phyloP scores from a whole-genome alignment of 352 stramenopile species.

The Phytophthora sojae region DNA sequence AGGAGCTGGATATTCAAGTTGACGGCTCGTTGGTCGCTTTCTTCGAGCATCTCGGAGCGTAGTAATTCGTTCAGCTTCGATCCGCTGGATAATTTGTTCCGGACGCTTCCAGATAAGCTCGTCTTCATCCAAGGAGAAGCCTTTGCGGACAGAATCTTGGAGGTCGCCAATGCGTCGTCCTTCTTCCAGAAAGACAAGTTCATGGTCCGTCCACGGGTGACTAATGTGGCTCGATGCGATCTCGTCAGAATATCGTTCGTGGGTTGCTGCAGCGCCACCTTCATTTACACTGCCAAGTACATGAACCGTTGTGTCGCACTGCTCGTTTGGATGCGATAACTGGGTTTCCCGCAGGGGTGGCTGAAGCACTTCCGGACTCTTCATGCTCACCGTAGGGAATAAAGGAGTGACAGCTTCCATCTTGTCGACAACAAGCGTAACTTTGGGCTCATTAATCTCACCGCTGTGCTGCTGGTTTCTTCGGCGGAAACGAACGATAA shows the following conservation, averaged over 20 bases:
- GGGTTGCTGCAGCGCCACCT: too few relatives aligned
- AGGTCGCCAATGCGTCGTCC: constrained; percentile 34
- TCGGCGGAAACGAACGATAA: neutral
- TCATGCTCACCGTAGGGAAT: constrained; percentile 8
- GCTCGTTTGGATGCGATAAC: neutral
- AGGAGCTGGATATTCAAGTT: neutral
- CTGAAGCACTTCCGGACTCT: neutral
- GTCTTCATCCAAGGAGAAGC: constrained; percentile 21
- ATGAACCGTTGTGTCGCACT: neutral
- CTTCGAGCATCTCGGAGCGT: constrained; percentile 4
- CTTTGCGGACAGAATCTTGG: constrained; percentile 22
- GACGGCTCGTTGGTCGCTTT: constrained; percentile 5
- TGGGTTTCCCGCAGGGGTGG: neutral
- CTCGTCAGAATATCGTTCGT: neutral
- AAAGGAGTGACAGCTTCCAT: constrained; percentile 3
- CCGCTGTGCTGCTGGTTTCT: neutral
- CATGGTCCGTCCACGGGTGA: constrained; percentile 52
- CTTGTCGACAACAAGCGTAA: constrained; percentile 28
- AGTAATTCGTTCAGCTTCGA: constrained; percentile 37
- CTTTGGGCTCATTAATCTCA: constrained; percentile 2
- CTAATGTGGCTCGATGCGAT: neutral
- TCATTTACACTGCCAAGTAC: neutral
- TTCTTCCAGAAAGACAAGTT: constrained; percentile 62
- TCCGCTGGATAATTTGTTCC: constrained; percentile 38
- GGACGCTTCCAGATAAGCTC: constrained; percentile 50